Evolutionary conservation across 2,329 filamentous ascomycete species (phyloP).

Genomic region (Hysterium pulicare): DNA sequence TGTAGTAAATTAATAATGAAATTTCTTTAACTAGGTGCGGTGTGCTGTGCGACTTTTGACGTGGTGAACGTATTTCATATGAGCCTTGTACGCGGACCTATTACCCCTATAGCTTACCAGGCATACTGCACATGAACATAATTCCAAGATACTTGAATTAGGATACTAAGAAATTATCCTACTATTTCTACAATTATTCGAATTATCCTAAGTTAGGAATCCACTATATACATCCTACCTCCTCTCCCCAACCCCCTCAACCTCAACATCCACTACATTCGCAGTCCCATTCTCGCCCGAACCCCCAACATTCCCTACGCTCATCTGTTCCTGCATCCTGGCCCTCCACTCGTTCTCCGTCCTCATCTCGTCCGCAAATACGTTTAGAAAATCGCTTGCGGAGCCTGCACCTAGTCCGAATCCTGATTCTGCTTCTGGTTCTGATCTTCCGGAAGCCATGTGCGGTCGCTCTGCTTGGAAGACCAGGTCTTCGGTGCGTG

Average conservation of each 20-base stretch:
- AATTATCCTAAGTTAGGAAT: no score
- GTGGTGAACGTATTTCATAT: no score
- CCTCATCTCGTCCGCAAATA: slow-evolving; percentile 19
- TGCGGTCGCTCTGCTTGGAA: slow-evolving; percentile 30
- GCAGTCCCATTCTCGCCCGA: not conserved
- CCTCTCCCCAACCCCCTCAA: not conserved
- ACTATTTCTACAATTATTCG: no score
- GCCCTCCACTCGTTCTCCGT: slow-evolving; percentile 1
- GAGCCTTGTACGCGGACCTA: no score
- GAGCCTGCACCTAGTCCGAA: slow-evolving; percentile 19
- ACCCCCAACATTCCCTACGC: not conserved
- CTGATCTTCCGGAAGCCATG: slow-evolving; percentile 11
- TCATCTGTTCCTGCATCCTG: not conserved
- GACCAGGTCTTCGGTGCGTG: slow-evolving; percentile 30
- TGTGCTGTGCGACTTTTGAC: no score
- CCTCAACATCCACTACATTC: not conserved
- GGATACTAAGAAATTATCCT: no score
- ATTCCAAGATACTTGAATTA: no score
- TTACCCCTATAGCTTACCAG: no score
- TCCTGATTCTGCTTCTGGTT: no score
- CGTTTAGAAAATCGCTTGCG: slow-evolving; percentile 29
- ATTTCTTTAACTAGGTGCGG: no score
- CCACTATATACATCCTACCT: not conserved
- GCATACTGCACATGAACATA: no score
- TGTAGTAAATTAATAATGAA: no score